Percentiles rank a stretch among this genome's conserved stretches.
Evolutionary conservation across 2,329 filamentous ascomycete species (phyloP).

Genomic region (Penicillium sp.): DNA sequence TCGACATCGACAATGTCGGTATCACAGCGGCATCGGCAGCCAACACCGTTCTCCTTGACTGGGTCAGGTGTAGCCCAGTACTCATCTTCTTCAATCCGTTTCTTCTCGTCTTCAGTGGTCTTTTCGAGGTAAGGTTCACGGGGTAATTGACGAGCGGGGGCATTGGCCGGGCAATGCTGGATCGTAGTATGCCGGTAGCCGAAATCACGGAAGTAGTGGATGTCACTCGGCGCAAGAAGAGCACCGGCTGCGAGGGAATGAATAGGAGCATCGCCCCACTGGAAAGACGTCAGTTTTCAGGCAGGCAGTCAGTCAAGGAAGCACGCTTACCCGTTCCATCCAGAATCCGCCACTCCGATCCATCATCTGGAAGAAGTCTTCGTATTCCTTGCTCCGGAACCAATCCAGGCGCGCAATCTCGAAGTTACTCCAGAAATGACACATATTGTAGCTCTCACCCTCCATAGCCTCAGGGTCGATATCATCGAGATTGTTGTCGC

Average conservation of each 20-base stretch:
- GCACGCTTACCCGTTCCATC: slow-evolving; percentile 83
- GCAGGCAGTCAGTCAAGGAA: slow-evolving; percentile 6
- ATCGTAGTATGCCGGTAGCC: slow-evolving; percentile 98
- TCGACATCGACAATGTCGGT: slow-evolving; percentile 97
- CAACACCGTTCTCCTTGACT: slow-evolving; percentile 91
- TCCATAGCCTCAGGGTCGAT: slow-evolving; percentile 94
- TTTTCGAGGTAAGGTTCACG: slow-evolving; percentile 76
- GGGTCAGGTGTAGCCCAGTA: slow-evolving; percentile 91
- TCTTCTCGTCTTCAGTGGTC: slow-evolving; percentile 77
- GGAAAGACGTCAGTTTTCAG: slow-evolving; percentile 30
- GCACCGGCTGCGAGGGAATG: slow-evolving; percentile 94
- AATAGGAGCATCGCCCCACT: slow-evolving; percentile 99
- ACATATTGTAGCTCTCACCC: slow-evolving; percentile 99
- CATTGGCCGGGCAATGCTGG: slow-evolving; percentile 96
- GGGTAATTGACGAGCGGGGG: slow-evolving; percentile 79
- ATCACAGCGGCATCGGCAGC: slow-evolving; percentile 93
- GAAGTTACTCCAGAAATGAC: slow-evolving; percentile 99
- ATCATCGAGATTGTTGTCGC: slow-evolving; percentile 66
- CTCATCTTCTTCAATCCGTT: slow-evolving; percentile 84
- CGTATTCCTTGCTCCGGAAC: slow-evolving; percentile 96
- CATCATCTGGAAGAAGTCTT: slow-evolving; percentile 99
- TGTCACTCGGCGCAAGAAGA: slow-evolving; percentile 74
- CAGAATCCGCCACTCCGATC: slow-evolving; percentile 96
- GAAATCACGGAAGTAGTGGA: slow-evolving; percentile 99
- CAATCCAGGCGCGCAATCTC: slow-evolving; percentile 93